A percentile compares a stretch with the other conserved stretches of the same genome.
Evolutionary conservation across 257 asterid species (phyloP).

Genomic region (Nicotiana tabacum): DNA sequence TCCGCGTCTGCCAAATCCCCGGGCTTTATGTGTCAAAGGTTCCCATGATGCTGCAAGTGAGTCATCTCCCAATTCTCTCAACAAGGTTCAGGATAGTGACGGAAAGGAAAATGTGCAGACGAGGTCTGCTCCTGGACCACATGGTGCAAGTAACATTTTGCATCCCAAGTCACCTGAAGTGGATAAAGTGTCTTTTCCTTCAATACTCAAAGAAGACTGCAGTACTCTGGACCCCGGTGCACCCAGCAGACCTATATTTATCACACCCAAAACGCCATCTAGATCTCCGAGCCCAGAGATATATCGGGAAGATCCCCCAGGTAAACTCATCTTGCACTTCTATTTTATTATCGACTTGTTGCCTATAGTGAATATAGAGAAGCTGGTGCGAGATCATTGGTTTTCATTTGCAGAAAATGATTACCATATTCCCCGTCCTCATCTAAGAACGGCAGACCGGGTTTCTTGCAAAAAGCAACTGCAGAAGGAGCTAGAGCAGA

Average conservation of each 20-base stretch:
- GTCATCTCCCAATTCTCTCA: slow-evolving; percentile 13
- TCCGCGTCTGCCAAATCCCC: slow-evolving; percentile 15
- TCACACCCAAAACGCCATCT: slow-evolving; percentile 18
- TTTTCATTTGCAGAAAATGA: slow-evolving; percentile 31
- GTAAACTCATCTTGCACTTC: slow-evolving; percentile 27
- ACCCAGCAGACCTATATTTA: slow-evolving; percentile 8
- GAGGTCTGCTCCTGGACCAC: slow-evolving; percentile 21
- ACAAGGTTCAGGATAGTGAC: slow-evolving; percentile 17
- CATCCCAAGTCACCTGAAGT: slow-evolving; percentile 17
- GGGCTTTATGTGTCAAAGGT: slow-evolving; percentile 22
- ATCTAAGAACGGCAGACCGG: slow-evolving; percentile 24
- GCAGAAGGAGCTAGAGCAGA: slow-evolving; percentile 50
- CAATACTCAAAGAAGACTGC: slow-evolving; percentile 23
- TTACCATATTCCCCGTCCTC: slow-evolving; percentile 34
- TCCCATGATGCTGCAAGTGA: slow-evolving; percentile 16
- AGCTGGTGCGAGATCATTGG: neutral
- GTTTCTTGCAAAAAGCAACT: slow-evolving; percentile 58
- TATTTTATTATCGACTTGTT: neutral
- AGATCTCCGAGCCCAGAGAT: slow-evolving; percentile 83
- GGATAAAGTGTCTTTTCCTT: slow-evolving; percentile 25
- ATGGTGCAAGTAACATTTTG: slow-evolving; percentile 15
- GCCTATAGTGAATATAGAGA: neutral
- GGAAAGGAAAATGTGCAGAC: slow-evolving; percentile 11
- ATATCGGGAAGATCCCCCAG: slow-evolving; percentile 61
- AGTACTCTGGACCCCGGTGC: slow-evolving; percentile 13